Percentiles rank a stretch among this genome's conserved stretches.
phyloP scores from a whole-genome alignment of 495 filamentous ascomycete genomes.

The Neurospora africana region DNA sequence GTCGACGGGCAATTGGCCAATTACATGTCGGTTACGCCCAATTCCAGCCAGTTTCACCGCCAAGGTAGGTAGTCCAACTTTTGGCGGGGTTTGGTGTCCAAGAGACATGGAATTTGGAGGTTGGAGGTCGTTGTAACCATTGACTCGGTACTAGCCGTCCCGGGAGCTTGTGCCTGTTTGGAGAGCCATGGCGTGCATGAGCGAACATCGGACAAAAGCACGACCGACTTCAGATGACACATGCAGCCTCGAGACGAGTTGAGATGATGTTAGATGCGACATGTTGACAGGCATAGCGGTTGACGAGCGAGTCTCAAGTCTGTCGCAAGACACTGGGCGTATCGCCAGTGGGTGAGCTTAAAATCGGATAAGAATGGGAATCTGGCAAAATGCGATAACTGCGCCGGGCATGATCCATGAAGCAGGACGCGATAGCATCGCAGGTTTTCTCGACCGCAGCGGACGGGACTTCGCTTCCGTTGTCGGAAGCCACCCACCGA shows the following conservation, averaged over 20 bases:
- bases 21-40: not conserved
- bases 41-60: not conserved
- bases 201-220: not conserved
- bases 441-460: not conserved
- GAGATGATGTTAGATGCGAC: not conserved
- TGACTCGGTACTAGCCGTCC: not conserved
- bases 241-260: not conserved
- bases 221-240: not conserved
- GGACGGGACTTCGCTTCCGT: conserved; percentile 2
- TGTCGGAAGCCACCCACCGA: conserved; percentile 4
- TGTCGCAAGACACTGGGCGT: not conserved
- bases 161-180: not conserved
- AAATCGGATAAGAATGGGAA: not conserved
- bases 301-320: not conserved
- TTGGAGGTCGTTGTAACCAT: not conserved
- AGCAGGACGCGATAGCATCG: not conserved
- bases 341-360: not conserved
- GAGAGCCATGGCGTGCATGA: not conserved
- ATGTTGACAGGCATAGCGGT: not conserved
- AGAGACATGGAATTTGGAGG: not conserved
- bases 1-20: not conserved
- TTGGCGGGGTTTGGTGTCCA: not conserved
- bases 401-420: not conserved
- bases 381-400: not conserved
- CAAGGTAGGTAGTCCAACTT: not conserved